Evolutionary conservation across 257 asterid species (phyloP).

Genomic region (Osmanthus fragrans): DNA sequence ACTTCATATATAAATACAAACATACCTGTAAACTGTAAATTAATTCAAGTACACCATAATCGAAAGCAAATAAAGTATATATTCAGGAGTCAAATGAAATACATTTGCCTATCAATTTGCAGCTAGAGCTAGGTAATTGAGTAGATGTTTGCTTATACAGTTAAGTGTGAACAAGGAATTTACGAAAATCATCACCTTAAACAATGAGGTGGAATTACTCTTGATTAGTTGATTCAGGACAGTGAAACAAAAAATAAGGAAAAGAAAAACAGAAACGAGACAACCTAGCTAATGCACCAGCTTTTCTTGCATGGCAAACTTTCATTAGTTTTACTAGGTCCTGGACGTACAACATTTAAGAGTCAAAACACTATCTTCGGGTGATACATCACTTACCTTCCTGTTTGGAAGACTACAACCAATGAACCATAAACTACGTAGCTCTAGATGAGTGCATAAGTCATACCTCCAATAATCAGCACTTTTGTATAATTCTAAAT

Average conservation of each 20-base stretch:
- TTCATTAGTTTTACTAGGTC: neutral
- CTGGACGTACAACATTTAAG: neutral
- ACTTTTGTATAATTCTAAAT: neutral
- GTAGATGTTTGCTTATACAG: neutral
- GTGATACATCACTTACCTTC: neutral
- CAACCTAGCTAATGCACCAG: neutral
- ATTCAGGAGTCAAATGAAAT: too few relatives aligned
- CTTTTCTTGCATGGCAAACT: neutral
- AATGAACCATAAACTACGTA: neutral
- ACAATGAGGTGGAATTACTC: neutral
- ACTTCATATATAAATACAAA: neutral
- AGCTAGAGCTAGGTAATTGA: neutral
- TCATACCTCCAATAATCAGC: neutral
- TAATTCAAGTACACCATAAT: neutral
- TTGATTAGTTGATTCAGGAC: neutral
- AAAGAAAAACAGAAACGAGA: neutral
- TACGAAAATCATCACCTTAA: neutral
- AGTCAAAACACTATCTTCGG: neutral
- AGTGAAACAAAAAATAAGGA: too few relatives aligned
- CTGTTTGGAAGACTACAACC: neutral
- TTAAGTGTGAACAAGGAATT: neutral
- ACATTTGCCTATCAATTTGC: neutral
- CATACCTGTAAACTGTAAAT: neutral
- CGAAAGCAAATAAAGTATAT: neutral
- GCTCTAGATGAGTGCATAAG: neutral